These are phyloP conservation scores for Nelumbo lutea DNA, from an alignment of 164 flowering plant genomes.

Conservation along the genomic window DNA sequence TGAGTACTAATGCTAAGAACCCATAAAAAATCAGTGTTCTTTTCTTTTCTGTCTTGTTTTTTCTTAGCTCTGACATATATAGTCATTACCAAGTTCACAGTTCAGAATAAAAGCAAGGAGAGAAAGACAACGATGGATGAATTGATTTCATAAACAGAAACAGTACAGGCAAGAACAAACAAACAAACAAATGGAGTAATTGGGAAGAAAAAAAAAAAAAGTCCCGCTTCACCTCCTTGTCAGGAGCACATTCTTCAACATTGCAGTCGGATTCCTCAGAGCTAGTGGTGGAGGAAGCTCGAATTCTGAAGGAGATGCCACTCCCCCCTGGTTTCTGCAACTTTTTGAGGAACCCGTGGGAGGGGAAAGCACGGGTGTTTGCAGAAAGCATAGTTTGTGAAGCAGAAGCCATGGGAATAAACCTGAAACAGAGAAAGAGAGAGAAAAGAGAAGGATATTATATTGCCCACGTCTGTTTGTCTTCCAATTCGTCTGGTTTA, in stretches of 20 bases:
- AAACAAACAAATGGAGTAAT: background rate
- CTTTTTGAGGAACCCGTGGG: conserved; percentile 20
- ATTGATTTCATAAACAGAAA: background rate
- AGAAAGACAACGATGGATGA: background rate
- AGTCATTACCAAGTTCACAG: background rate
- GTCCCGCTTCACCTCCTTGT: conserved; percentile 64
- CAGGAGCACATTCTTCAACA: conserved; percentile 92
- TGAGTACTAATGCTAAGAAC: background rate
- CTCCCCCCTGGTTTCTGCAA: conserved; percentile 12
- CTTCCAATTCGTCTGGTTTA: background rate
- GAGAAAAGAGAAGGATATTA: background rate
- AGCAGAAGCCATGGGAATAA: conserved; percentile 32
- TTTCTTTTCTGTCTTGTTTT: background rate
- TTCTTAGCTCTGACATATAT: background rate
- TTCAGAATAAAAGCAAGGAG: too few relatives aligned
- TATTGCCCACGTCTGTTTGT: background rate
- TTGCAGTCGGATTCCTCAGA: conserved; percentile 62
- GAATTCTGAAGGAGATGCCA: conserved; percentile 21
- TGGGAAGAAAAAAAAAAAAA: background rate
- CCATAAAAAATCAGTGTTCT: too few relatives aligned
- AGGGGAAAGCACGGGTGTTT: conserved; percentile 25
- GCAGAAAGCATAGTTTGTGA: conserved; percentile 46
- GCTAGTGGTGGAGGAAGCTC: conserved; percentile 49
- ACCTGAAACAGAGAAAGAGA: background rate
- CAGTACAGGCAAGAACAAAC: background rate